Conservation (phyloP, 257 asterid species). For the Solanum corneliomulleri region DNA sequence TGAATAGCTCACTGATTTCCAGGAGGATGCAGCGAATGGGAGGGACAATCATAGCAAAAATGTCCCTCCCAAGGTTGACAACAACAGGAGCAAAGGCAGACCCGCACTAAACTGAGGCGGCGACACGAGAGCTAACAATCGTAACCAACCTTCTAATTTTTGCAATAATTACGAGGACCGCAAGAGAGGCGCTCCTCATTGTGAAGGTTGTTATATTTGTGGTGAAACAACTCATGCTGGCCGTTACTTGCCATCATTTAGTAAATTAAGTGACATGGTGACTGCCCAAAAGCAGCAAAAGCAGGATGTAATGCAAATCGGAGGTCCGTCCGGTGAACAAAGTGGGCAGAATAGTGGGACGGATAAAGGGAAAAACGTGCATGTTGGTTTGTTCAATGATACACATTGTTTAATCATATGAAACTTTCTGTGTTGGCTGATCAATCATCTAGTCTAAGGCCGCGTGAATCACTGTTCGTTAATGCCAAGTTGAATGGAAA, state of each 20-base stretch:
- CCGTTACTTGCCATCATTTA: too few relatives aligned
- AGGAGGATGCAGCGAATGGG: rapidly evolving
- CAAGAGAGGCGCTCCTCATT: background rate
- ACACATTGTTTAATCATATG: too few relatives aligned
- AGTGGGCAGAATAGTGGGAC: rapidly evolving
- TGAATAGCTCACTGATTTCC: too few relatives aligned
- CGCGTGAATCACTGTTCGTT: too few relatives aligned
- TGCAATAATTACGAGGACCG: too few relatives aligned
- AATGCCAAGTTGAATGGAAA: background rate
- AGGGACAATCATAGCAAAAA: rapidly evolving
- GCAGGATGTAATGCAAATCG: rapidly evolving
- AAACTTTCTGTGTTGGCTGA: rapidly evolving
- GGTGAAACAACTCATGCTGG: background rate
- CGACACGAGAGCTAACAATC: too few relatives aligned
- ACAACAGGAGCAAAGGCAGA: rapidly evolving
- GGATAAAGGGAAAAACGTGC: background rate
- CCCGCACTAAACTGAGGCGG: rapidly evolving
- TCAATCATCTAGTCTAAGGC: too few relatives aligned
- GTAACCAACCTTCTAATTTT: background rate
- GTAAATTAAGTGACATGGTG: background rate
- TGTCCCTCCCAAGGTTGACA: background rate
- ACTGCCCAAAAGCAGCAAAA: background rate
- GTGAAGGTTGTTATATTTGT: too few relatives aligned
- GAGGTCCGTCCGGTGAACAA: rapidly evolving
- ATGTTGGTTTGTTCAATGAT: background rate